Evolutionary conservation across 805 yeast species (phyloP).

Genomic region (Ogataea sp.): DNA sequence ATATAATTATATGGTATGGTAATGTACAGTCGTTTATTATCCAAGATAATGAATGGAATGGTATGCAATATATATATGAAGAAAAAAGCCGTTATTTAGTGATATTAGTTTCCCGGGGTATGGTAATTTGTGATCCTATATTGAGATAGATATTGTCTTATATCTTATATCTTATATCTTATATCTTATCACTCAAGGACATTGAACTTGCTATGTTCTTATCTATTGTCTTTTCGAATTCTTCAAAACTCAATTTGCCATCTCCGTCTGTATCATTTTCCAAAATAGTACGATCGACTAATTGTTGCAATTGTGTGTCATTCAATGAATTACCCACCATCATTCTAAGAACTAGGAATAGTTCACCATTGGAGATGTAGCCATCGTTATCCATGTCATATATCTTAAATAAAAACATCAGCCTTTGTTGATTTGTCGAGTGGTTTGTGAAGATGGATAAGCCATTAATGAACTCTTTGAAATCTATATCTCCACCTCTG

Average conservation of each 20-base stretch:
- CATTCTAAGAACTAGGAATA: constrained; percentile 84
- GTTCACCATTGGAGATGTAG: constrained; percentile 88
- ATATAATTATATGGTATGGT: too few species aligned
- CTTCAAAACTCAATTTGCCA: constrained; percentile 77
- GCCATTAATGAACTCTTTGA: constrained; percentile 76
- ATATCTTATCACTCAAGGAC: constrained; percentile 20
- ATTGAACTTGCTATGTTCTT: constrained; percentile 24
- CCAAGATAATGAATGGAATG: too few species aligned
- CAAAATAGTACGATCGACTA: constrained; percentile 94
- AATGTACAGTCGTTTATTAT: too few species aligned
- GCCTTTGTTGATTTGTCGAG: constrained; percentile 72
- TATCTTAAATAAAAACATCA: constrained; percentile 83
- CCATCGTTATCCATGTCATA: constrained; percentile 97
- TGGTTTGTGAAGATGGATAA: constrained; percentile 77
- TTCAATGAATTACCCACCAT: constrained; percentile 93
- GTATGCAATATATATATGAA: too few species aligned
- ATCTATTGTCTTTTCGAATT: constrained; percentile 63
- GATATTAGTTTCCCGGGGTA: too few species aligned
- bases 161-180: background rate
- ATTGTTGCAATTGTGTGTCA: constrained; percentile 85
- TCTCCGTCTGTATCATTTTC: constrained; percentile 88
- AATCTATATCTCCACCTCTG: constrained; percentile 88
- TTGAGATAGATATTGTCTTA: background rate
- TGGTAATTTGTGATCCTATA: too few species aligned
- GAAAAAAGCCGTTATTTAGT: too few species aligned